These are phyloP conservation scores for Musa acuminata DNA, from an alignment of 176 grass and related monocot genomes.

Conservation along the genomic window DNA sequence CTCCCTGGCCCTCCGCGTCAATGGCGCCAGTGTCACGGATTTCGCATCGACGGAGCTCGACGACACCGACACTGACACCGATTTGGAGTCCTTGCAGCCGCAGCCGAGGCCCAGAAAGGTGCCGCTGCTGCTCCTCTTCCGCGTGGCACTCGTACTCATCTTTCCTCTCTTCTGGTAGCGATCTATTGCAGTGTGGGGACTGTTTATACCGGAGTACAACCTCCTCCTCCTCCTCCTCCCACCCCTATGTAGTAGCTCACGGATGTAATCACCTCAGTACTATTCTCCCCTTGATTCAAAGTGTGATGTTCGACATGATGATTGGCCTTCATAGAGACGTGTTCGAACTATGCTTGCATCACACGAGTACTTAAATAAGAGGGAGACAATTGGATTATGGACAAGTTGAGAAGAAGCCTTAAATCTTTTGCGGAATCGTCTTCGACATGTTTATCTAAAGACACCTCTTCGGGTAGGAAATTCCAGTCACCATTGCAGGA, in stretches of 20 bases:
- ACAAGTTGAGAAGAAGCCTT: too few species aligned
- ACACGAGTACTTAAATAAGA: too few species aligned
- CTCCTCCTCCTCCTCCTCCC: not conserved
- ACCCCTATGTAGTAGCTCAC: too few species aligned
- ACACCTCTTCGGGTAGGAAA: not conserved
- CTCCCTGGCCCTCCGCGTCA: not conserved
- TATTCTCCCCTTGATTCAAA: too few species aligned
- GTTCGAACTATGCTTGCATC: too few species aligned
- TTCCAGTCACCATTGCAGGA: too few species aligned
- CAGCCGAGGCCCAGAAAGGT: not conserved
- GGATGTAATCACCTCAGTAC: too few species aligned
- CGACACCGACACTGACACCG: not conserved
- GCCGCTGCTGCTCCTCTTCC: not conserved
- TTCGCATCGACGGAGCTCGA: not conserved
- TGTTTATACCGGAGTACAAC: not conserved
- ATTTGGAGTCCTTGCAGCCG: conserved; percentile 15
- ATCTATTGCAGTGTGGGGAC: too few species aligned
- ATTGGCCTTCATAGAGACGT: not conserved
- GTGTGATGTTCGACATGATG: not conserved
- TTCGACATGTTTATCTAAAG: not conserved
- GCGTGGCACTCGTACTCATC: not conserved
- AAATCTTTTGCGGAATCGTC: not conserved
- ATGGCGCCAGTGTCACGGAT: not conserved
- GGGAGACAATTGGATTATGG: too few species aligned
- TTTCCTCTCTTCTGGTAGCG: not conserved